Percentiles rank a stretch among this genome's conserved stretches.
phyloP scores from a whole-genome alignment of 202 grass and related monocot genomes.

The Schoenoplectus tabernaemontani region DNA sequence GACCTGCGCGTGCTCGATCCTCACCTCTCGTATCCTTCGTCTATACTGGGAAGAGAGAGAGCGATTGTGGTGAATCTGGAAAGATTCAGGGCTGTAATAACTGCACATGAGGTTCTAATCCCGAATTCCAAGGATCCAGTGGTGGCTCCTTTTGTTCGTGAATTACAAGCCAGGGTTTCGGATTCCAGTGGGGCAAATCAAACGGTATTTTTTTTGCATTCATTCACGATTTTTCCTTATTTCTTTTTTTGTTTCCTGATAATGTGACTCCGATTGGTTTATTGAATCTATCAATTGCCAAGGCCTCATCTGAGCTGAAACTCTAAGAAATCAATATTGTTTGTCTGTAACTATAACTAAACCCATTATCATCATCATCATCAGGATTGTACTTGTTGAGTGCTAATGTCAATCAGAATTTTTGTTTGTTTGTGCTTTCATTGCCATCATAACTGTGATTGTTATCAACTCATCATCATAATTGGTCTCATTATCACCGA shows the following conservation, averaged over 20 bases:
- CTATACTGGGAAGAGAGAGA: slow-evolving; percentile 70
- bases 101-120: slow-evolving; percentile 67
- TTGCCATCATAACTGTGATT: not conserved
- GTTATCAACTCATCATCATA: not conserved
- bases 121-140: slow-evolving; percentile 45
- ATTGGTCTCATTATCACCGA: not conserved
- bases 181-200: slow-evolving; percentile 20
- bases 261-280: not conserved
- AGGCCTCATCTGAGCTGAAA: not conserved
- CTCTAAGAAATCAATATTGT: not conserved
- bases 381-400: not conserved
- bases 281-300: not conserved
- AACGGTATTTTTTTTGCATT: not conserved
- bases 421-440: not conserved
- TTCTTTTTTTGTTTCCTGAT: not conserved
- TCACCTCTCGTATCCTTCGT: slow-evolving; percentile 67
- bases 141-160: slow-evolving; percentile 41
- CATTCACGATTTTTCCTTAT: not conserved
- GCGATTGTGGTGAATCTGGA: slow-evolving; percentile 83
- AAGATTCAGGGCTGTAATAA: slow-evolving; percentile 79
- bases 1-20: slow-evolving; percentile 79
- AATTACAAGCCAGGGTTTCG: slow-evolving; percentile 55
- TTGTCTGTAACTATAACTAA: not conserved
- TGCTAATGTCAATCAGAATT: too few relatives aligned
- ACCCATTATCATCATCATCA: not conserved